These are phyloP conservation scores for Myxozyma geophila DNA, from an alignment of 805 yeast genomes.

Conservation along the genomic window DNA sequence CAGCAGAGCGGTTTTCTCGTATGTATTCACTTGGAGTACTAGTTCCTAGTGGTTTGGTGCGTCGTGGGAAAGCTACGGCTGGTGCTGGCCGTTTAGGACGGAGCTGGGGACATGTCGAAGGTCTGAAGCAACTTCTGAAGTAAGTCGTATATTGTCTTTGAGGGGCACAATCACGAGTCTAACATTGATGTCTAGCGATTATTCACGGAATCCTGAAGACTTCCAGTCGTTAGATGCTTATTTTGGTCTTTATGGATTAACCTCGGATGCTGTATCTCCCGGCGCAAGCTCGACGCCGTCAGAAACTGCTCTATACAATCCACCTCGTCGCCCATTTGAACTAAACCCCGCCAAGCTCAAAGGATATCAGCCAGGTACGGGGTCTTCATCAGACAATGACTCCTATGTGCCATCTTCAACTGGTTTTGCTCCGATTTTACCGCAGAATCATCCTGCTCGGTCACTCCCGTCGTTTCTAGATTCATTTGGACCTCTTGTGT, in stretches of 20 bases:
- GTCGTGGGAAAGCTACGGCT: constrained; percentile 25
- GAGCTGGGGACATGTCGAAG: constrained; percentile 49
- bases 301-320: constrained; percentile 45
- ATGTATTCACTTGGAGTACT: constrained; percentile 71
- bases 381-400: constrained; percentile 20
- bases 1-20: constrained; percentile 35
- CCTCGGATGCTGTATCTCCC: constrained; percentile 45
- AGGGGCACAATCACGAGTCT: neutral
- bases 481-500: constrained; percentile 66
- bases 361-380: constrained; percentile 3
- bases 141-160: constrained; percentile 12
- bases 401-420: constrained; percentile 50
- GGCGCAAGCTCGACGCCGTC: constrained; percentile 50
- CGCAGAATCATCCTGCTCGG: constrained; percentile 45
- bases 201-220: constrained; percentile 18
- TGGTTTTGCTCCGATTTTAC: constrained; percentile 17
- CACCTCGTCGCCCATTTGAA: constrained; percentile 35
- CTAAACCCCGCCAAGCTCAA: constrained; percentile 24
- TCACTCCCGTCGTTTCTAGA: constrained; percentile 52
- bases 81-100: constrained; percentile 33
- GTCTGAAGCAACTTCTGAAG: constrained; percentile 35
- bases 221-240: constrained; percentile 25
- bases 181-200: constrained; percentile 17
- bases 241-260: constrained; percentile 20
- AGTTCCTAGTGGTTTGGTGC: constrained; percentile 29